phyloP scores from a whole-genome alignment of 176 grass and related monocot species.

The Aegilops bicornis region DNA sequence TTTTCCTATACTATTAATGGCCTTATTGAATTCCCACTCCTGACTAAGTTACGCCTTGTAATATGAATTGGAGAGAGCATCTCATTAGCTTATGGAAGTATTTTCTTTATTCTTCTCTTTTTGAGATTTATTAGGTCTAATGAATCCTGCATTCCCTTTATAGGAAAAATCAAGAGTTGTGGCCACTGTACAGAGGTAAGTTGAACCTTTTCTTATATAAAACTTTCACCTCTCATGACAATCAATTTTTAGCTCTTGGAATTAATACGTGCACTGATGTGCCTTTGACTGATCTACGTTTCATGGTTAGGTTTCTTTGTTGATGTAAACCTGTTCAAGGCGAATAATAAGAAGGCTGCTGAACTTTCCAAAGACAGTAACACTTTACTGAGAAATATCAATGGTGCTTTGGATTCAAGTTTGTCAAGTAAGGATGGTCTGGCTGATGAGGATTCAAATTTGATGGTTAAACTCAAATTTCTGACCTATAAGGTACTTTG shows the following conservation, averaged over 20 bases:
- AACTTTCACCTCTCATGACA: neutral
- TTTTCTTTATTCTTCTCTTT: slow-evolving; percentile 11
- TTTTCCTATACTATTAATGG: neutral
- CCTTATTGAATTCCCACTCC: neutral
- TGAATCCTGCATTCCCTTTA: slow-evolving; percentile 8
- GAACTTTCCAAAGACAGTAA: slow-evolving; percentile 65
- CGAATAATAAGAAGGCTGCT: slow-evolving; percentile 64
- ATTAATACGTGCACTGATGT: slow-evolving; percentile 19
- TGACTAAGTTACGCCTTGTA: neutral
- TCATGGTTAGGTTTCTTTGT: slow-evolving; percentile 83
- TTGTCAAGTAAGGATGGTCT: slow-evolving; percentile 50
- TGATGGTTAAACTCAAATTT: slow-evolving; percentile 99
- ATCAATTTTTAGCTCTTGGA: neutral
- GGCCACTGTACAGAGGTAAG: slow-evolving; percentile 97
- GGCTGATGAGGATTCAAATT: slow-evolving; percentile 86
- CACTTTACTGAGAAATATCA: slow-evolving; percentile 65
- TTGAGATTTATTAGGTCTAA: slow-evolving; percentile 19
- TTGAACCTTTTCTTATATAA: slow-evolving; percentile 9
- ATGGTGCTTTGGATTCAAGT: slow-evolving; percentile 54
- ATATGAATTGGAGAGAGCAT: neutral
- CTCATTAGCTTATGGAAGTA: slow-evolving; percentile 28
- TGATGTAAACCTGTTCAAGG: slow-evolving; percentile 95
- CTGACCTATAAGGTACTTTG: slow-evolving; percentile 85
- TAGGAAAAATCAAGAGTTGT: slow-evolving; percentile 88
- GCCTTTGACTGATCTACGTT: slow-evolving; percentile 31